phyloP scores from a whole-genome alignment of 495 filamentous ascomycete genomes.

The Ascodesmis nigricans region DNA sequence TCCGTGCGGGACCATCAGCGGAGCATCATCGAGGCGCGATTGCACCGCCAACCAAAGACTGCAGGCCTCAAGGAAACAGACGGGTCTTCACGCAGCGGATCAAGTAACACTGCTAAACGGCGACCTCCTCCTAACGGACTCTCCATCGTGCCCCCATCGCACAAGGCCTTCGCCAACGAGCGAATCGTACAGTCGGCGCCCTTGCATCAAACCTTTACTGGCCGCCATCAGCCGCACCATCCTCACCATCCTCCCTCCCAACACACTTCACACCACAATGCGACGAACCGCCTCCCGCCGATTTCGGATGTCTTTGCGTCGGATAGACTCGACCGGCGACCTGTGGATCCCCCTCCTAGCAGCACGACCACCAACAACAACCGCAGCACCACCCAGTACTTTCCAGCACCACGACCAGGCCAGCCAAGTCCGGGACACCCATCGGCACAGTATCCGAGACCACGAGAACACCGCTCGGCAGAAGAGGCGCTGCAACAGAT shows the following conservation, averaged over 20 bases:
- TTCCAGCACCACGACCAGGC: constrained; percentile 46
- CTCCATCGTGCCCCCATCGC: constrained; percentile 90
- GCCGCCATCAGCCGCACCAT: constrained; percentile 62
- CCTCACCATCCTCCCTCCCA: constrained; percentile 68
- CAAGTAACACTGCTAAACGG: constrained; percentile 29
- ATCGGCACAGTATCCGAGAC: constrained; percentile 32
- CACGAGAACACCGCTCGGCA: constrained; percentile 79
- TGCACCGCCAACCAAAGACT: constrained; percentile 54
- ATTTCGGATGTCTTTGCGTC: constrained; percentile 84
- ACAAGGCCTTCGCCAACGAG: constrained; percentile 85
- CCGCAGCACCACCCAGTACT: constrained; percentile 32
- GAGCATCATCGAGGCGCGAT: constrained; percentile 77
- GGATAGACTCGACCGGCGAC: constrained; percentile 41
- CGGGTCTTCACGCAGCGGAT: constrained; percentile 36
- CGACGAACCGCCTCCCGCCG: constrained; percentile 78
- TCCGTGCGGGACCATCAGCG: constrained; percentile 85
- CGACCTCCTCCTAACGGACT: constrained; percentile 74
- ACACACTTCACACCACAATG: constrained; percentile 84
- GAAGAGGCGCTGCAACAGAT: constrained; percentile 83
- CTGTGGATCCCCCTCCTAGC: constrained; percentile 13
- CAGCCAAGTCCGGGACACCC: constrained; percentile 60
- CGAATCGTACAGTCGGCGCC: constrained; percentile 93
- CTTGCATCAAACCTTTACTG: constrained; percentile 87
- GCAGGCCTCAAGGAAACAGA: constrained; percentile 29
- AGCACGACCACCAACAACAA: constrained; percentile 30